phyloP scores from a whole-genome alignment of 2,329 filamentous ascomycete species.

The Xylariales sp. region DNA sequence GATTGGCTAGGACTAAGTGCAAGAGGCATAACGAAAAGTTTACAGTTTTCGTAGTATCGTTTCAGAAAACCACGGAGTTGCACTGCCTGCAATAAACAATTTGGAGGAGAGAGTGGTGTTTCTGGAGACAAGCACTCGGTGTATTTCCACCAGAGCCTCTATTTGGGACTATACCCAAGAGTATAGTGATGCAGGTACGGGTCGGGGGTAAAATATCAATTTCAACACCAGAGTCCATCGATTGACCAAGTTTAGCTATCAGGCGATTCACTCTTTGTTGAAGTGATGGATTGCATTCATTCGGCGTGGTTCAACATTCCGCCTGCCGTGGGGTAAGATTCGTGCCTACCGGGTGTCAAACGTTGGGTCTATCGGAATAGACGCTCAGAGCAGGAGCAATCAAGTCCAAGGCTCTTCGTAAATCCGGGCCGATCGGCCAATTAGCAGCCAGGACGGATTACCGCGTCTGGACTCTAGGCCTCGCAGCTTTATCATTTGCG shows the following conservation, averaged over 20 bases:
- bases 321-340: background rate
- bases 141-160: too few relatives aligned
- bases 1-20: too few relatives aligned
- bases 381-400: background rate
- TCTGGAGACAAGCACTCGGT: too few relatives aligned
- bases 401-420: background rate
- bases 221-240: background rate
- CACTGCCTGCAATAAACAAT: too few relatives aligned
- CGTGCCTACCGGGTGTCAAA: background rate
- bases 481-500: conserved; percentile 5
- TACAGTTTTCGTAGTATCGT: too few relatives aligned
- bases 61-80: too few relatives aligned
- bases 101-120: too few relatives aligned
- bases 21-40: too few relatives aligned
- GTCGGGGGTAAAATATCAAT: too few relatives aligned
- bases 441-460: background rate
- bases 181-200: background rate
- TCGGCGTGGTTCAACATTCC: too few relatives aligned
- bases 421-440: conserved; percentile 6
- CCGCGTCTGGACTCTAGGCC: background rate
- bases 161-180: too few relatives aligned
- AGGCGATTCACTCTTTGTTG: background rate
- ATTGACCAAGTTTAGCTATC: too few relatives aligned
- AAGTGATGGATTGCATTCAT: background rate
- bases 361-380: background rate